Conservation (phyloP, 2,329 filamentous ascomycete species). For the Penicillium decumbens region DNA sequence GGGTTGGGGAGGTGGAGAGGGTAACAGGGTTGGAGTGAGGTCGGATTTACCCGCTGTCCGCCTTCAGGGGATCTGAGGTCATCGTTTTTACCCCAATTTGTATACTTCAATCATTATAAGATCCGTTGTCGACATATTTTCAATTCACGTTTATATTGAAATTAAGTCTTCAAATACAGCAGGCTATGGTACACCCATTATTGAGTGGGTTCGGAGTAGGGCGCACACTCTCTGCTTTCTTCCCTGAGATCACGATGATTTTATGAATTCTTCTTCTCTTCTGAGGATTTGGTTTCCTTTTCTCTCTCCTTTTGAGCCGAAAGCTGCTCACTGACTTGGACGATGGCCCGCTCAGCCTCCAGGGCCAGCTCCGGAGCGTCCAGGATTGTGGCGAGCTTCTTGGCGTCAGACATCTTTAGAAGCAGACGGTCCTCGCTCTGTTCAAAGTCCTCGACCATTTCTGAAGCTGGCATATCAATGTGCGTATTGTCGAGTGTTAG, state of each 20-base stretch:
- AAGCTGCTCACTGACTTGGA: constrained; percentile 57
- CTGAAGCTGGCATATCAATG: constrained; percentile 27
- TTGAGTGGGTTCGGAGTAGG: not conserved
- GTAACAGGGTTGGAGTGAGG: constrained; percentile 5
- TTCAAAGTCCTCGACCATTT: constrained; percentile 33
- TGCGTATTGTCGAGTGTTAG: constrained; percentile 28
- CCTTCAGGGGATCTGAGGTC: constrained; percentile 27
- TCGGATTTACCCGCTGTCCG: constrained; percentile 20
- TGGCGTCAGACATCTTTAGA: constrained; percentile 47
- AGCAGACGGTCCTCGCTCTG: constrained; percentile 46
- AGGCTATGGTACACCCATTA: constrained; percentile 4
- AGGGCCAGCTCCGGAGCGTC: constrained; percentile 65
- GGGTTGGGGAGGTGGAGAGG: constrained; percentile 8
- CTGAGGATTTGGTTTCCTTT: constrained; percentile 14
- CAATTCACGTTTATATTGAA: not conserved
- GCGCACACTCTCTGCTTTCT: not conserved
- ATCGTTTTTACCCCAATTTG: constrained; percentile 11
- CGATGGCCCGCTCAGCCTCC: constrained; percentile 70
- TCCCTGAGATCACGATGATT: not conserved
- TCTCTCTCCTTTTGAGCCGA: constrained; percentile 19
- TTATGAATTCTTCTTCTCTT: constrained; percentile 26
- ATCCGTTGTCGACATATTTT: not conserved
- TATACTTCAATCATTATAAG: not conserved
- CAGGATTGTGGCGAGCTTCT: constrained; percentile 57
- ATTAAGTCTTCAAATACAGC: not conserved